These are phyloP conservation scores for Skeletonema grethae DNA, from an alignment of 108 stramenopile species.

Conservation along the genomic window DNA sequence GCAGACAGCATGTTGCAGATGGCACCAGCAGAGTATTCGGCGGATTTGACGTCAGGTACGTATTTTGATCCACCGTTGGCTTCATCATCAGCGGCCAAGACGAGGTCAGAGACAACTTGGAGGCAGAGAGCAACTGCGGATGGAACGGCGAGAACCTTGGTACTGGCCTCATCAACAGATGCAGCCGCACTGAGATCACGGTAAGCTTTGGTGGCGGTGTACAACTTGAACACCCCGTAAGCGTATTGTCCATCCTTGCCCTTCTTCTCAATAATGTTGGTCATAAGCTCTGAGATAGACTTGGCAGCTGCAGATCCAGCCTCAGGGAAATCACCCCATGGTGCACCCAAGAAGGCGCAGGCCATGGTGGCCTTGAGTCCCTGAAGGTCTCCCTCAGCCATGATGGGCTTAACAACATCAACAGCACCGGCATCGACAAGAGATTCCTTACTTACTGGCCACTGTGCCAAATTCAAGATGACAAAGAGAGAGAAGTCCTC, in stretches of 20 bases:
- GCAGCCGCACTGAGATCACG: slow-evolving; percentile 78
- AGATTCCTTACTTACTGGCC: slow-evolving; percentile 79
- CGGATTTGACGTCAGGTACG: slow-evolving; percentile 87
- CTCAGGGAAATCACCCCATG: slow-evolving; percentile 84
- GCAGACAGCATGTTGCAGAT: slow-evolving; percentile 86
- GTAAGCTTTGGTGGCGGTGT: slow-evolving; percentile 90
- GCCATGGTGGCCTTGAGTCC: slow-evolving; percentile 94
- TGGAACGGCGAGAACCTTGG: slow-evolving; percentile 86
- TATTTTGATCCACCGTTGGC: slow-evolving; percentile 92
- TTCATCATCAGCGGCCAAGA: slow-evolving; percentile 88
- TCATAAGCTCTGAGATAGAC: slow-evolving; percentile 89
- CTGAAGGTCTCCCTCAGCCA: slow-evolving; percentile 88
- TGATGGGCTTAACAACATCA: slow-evolving; percentile 90
- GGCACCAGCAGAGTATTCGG: slow-evolving; percentile 82
- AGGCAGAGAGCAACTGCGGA: slow-evolving; percentile 82
- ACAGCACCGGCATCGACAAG: slow-evolving; percentile 84
- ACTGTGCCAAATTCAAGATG: slow-evolving; percentile 88
- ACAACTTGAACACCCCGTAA: slow-evolving; percentile 93
- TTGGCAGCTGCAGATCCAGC: slow-evolving; percentile 84
- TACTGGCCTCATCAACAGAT: slow-evolving; percentile 51
- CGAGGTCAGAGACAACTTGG: slow-evolving; percentile 88
- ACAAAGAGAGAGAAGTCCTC: slow-evolving; percentile 92
- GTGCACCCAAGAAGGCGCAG: slow-evolving; percentile 84
- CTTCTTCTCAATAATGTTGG: slow-evolving; percentile 90
- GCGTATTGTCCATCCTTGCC: slow-evolving; percentile 93